These are phyloP conservation scores for Cyberlindnera saturnus DNA, from an alignment of 805 yeast species.

Conservation along the genomic window DNA sequence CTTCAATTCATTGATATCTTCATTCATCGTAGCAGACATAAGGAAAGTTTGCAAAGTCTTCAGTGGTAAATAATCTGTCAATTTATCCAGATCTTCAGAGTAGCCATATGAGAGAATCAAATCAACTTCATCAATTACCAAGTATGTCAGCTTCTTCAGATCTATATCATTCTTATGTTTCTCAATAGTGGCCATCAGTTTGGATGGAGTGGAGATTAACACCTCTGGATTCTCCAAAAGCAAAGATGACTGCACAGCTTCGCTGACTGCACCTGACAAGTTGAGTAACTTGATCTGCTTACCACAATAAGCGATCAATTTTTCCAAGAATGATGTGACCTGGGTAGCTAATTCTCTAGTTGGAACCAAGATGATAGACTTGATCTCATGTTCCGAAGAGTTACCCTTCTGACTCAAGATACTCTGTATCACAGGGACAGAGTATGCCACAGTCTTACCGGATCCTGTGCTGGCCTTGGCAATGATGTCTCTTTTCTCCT, in stretches of 20 bases:
- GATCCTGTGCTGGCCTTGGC: constrained; percentile 95
- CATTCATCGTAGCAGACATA: constrained; percentile 94
- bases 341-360: constrained; percentile 89
- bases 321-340: constrained; percentile 63
- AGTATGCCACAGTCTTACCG: constrained; percentile 90
- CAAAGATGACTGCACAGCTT: constrained; percentile 63
- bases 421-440: constrained; percentile 79
- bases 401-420: constrained; percentile 41
- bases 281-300: constrained; percentile 60
- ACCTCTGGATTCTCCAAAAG: constrained; percentile 74
- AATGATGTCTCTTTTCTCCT: constrained; percentile 84
- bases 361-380: constrained; percentile 72
- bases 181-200: constrained; percentile 52
- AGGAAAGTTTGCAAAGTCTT: constrained; percentile 80
- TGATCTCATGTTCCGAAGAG: constrained; percentile 21
- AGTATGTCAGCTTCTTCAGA: constrained; percentile 51
- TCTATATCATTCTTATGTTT: constrained; percentile 40
- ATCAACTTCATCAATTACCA: constrained; percentile 95
- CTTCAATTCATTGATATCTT: constrained; percentile 76
- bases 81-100: constrained; percentile 69
- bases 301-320: constrained; percentile 66
- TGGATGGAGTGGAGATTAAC: constrained; percentile 82
- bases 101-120: constrained; percentile 86
- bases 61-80: constrained; percentile 60
- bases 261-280: constrained; percentile 55